Evolutionary conservation across 1,284 basidiomycete genomes (phyloP).

Genomic region (Kwoniella shivajii): DNA sequence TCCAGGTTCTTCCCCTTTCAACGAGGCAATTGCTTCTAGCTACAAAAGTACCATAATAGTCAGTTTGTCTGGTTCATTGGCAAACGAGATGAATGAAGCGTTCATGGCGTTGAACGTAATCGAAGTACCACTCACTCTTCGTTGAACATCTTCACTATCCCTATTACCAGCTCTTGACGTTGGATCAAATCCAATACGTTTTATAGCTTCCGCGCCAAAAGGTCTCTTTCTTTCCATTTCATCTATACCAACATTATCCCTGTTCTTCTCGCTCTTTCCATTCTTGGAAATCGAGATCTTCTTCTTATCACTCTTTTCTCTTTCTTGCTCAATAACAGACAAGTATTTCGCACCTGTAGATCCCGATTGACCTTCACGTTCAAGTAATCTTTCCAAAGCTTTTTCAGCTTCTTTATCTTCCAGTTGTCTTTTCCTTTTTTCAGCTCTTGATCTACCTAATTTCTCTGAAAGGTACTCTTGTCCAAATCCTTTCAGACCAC

Average conservation of each 20-base stretch:
- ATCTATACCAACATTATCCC: slow-evolving; percentile 24
- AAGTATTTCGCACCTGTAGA: slow-evolving; percentile 51
- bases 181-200: slow-evolving; percentile 52
- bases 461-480: slow-evolving; percentile 63
- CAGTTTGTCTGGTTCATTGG: too few relatives aligned
- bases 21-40: slow-evolving; percentile 20
- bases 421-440: slow-evolving; percentile 66
- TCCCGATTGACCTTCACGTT: slow-evolving; percentile 32
- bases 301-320: slow-evolving; percentile 36
- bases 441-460: slow-evolving; percentile 69
- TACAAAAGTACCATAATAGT: too few relatives aligned
- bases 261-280: too few relatives aligned
- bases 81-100: background rate
- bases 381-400: slow-evolving; percentile 63
- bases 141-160: slow-evolving; percentile 25
- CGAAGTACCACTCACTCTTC: slow-evolving; percentile 26
- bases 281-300: too few relatives aligned
- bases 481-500: slow-evolving; percentile 36
- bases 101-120: background rate
- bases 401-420: slow-evolving; percentile 64
- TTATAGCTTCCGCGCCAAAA: slow-evolving; percentile 47
- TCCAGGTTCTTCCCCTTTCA: slow-evolving; percentile 15
- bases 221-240: slow-evolving; percentile 37
- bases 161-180: slow-evolving; percentile 22
- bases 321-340: slow-evolving; percentile 13